Percentiles rank a stretch among this genome's conserved stretches.
Conservation (phyloP, 1,284 basidiomycete species). For the Agaricales sp. region DNA sequence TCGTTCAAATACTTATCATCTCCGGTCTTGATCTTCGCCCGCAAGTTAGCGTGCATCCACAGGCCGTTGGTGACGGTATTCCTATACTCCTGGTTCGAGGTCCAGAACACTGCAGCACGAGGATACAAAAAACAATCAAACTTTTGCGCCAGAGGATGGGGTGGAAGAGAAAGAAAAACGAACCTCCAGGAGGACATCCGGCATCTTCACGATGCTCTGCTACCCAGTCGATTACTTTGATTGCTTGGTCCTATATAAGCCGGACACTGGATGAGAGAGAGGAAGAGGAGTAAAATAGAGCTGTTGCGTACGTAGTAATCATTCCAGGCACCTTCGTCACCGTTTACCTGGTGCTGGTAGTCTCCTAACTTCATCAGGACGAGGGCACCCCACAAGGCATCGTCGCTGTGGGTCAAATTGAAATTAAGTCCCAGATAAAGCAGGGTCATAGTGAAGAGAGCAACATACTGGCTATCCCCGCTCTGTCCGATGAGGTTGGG, state of each 20-base stretch:
- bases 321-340: background rate
- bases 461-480: background rate
- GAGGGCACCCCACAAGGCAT: background rate
- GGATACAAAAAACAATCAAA: too few species aligned
- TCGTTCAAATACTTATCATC: background rate
- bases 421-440: background rate
- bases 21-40: background rate
- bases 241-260: background rate
- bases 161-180: too few species aligned
- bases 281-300: background rate
- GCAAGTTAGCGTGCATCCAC: background rate
- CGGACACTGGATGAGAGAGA: too few species aligned
- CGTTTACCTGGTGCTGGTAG: background rate
- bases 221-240: background rate
- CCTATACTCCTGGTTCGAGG: background rate
- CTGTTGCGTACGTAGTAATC: background rate
- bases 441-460: background rate
- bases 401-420: too few species aligned
- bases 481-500: background rate
- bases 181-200: background rate
- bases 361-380: background rate
- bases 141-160: too few species aligned
- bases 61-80: background rate
- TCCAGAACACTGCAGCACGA: background rate
- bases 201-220: background rate